Conservation (phyloP, 192 early-diverging fungal species). For the Backusella liffmaniae region DNA sequence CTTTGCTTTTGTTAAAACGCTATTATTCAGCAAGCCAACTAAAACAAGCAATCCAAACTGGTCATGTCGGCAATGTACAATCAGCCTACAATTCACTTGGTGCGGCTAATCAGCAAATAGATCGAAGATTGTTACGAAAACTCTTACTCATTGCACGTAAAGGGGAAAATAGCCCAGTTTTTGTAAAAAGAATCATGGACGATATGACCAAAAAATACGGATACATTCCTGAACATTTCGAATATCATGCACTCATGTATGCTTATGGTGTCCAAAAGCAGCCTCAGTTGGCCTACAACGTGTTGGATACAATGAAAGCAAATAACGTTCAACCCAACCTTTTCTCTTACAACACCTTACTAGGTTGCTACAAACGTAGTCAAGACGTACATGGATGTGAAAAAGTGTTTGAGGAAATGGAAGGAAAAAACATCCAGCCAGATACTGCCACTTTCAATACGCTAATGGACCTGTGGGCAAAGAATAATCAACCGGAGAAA, state of each 20-base stretch:
- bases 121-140: neutral
- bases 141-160: neutral
- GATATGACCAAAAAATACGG: slow-evolving; percentile 19
- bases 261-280: slow-evolving; percentile 20
- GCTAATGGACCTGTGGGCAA: slow-evolving; percentile 9
- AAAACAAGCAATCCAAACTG: neutral
- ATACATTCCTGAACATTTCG: slow-evolving; percentile 17
- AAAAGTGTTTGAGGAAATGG: slow-evolving; percentile 18
- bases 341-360: slow-evolving; percentile 35
- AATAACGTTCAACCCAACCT: slow-evolving; percentile 23
- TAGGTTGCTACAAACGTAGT: slow-evolving; percentile 27
- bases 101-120: neutral
- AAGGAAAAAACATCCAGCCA: neutral
- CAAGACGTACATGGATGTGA: slow-evolving; percentile 3
- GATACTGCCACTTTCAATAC: slow-evolving; percentile 30
- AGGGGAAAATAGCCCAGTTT: slow-evolving; percentile 16
- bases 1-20: neutral
- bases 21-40: neutral
- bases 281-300: slow-evolving; percentile 15
- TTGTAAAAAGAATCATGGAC: slow-evolving; percentile 5
- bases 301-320: slow-evolving; percentile 28
- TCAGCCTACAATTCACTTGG: neutral
- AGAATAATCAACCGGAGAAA: neutral
- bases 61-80: neutral
- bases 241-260: slow-evolving; percentile 29